A percentile compares a stretch with the other conserved stretches of the same genome.
These are phyloP conservation scores for Inosperma sp. DNA, from an alignment of 768 basidiomycete species.

Conservation along the genomic window DNA sequence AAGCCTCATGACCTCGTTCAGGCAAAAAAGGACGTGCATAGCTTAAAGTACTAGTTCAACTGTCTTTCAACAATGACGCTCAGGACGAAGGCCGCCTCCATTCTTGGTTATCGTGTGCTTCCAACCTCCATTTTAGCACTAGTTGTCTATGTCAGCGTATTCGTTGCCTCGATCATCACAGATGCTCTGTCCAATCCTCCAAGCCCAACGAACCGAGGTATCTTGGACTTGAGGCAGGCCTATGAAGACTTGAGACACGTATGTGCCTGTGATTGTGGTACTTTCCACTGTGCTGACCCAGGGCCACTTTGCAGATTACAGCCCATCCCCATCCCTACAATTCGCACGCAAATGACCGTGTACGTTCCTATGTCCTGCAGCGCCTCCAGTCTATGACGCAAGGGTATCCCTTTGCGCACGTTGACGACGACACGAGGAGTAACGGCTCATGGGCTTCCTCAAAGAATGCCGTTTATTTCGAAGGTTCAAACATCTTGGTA, in stretches of 20 bases:
- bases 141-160: conserved; percentile 45
- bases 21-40: no score
- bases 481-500: conserved; percentile 64
- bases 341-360: conserved; percentile 69
- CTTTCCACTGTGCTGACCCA: not conserved
- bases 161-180: conserved; percentile 43
- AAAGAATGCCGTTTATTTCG: conserved; percentile 46
- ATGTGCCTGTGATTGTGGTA: conserved; percentile 14
- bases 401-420: conserved; percentile 41
- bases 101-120: conserved; percentile 26
- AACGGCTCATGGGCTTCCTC: conserved; percentile 44
- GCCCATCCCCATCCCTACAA: conserved; percentile 71
- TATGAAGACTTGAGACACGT: conserved; percentile 56
- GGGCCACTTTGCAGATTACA: conserved; percentile 45
- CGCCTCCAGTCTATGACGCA: conserved; percentile 47
- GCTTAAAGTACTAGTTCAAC: no score
- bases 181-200: conserved; percentile 47
- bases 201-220: conserved; percentile 31
- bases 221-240: conserved; percentile 48
- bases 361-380: conserved; percentile 54
- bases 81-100: not conserved
- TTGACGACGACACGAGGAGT: conserved; percentile 33
- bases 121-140: conserved; percentile 37
- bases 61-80: not conserved
- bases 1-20: no score